A percentile compares a stretch with the other conserved stretches of the same genome.
Conservation (phyloP, 73 alveolate genomes). For the Symbiodinium pilosum region DNA sequence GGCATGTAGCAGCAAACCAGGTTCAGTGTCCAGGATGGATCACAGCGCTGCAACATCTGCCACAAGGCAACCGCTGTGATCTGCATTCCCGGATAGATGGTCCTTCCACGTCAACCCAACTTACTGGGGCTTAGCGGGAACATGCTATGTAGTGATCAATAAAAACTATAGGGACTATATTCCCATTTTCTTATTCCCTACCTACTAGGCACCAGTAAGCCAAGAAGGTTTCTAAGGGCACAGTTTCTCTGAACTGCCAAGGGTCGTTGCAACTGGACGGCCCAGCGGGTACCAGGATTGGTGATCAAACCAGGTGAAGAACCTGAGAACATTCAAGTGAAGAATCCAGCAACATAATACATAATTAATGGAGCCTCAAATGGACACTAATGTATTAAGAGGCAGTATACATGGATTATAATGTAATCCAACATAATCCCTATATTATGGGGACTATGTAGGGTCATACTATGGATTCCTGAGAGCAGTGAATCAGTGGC, state of each 20-base stretch:
- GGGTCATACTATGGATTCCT: neutral
- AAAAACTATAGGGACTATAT: neutral
- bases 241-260: neutral
- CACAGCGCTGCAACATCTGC: slow-evolving; percentile 32
- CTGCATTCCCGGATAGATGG: slow-evolving; percentile 94
- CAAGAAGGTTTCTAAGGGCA: too few relatives aligned
- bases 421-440: neutral
- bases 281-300: slow-evolving; percentile 92
- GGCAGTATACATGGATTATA: too few relatives aligned
- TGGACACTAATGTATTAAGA: neutral
- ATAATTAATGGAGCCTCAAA: neutral
- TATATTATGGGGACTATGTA: neutral
- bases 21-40: slow-evolving; percentile 57
- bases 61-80: slow-evolving; percentile 60
- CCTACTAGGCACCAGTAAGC: too few relatives aligned
- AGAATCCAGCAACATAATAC: too few relatives aligned
- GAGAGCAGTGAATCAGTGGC: neutral
- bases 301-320: slow-evolving; percentile 81
- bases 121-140: neutral
- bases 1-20: slow-evolving; percentile 82
- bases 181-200: too few relatives aligned
- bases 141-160: neutral
- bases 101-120: neutral
- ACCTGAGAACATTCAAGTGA: slow-evolving; percentile 10
- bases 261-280: slow-evolving; percentile 70